Base-by-base conservation (phyloP, 805 yeast genomes). In the Suhomyces tanzawaensis region DNA sequence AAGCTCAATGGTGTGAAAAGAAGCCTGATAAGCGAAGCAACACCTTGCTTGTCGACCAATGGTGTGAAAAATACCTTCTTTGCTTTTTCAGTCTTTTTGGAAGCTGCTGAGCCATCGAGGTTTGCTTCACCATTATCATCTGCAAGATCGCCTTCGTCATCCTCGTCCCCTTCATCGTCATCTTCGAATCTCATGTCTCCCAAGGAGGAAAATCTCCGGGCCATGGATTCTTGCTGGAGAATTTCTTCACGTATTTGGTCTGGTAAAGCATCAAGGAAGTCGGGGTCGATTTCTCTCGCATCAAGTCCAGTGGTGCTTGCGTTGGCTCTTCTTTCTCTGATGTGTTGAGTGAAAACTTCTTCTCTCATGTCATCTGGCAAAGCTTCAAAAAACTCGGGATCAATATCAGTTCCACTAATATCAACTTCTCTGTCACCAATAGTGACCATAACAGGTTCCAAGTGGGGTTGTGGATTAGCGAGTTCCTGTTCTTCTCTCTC, bases 351-450 rank as follows among this genome's bases (percentile, higher is more conserved):
- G 53, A 86, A 81, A 0, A 89, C 97, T 53, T 90, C 96, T 45
- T 88, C 95, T 34, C 96, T 70, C 85, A 90, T 85, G 37, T 86
- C 93, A 30, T 87, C 95, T 0, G 97, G 97, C 25, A 90, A 70
- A 0, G 96, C 96, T 50, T 82, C 84, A 43, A 90, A 69, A 56
- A 88, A 90, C 48, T 85, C 91, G 0, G 95, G 95, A 61, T 90
- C 97, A 41, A 90, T 87, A 38, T 86, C 96, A 3, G 95, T 81
- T 0, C 93, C 95, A 28, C 90, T 76, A 25, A 90, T 85, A 54
- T 90, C 95, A 24, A 90, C 89, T 35, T 81, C 80, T 19, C 82
- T 62, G 17, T 84, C 95, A 25, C 88, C 89, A 47, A 90, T 82
- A 9, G 69, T 69, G 3, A 90, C 88, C 66, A 72, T 74, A 0